Conservation (phyloP, 2,329 filamentous ascomycete species). For the Hysterium pulicare region DNA sequence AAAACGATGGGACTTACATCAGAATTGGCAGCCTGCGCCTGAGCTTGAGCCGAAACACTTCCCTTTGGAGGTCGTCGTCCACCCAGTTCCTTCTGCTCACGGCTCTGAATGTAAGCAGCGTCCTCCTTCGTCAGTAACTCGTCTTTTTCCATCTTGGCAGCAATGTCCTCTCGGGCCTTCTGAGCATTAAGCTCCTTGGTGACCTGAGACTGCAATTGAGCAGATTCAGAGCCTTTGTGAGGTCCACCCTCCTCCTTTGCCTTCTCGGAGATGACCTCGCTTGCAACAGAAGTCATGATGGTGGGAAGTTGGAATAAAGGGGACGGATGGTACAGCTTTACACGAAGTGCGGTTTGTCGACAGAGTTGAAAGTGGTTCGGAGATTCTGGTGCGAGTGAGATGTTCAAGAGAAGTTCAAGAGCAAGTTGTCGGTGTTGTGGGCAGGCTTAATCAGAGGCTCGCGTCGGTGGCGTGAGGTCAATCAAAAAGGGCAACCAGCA, state of each 20-base stretch:
- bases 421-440: too few species aligned
- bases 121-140: not conserved
- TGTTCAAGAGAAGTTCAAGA: too few species aligned
- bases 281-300: conserved; percentile 1
- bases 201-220: conserved; percentile 33
- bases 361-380: too few species aligned
- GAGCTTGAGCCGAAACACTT: not conserved
- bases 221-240: conserved; percentile 26
- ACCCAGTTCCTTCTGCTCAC: not conserved
- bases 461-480: too few species aligned
- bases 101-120: not conserved
- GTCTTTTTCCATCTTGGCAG: not conserved
- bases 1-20: not conserved
- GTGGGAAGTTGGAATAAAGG: too few species aligned
- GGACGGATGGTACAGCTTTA: too few species aligned
- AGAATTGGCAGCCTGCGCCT: not conserved
- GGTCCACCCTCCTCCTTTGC: conserved; percentile 31
- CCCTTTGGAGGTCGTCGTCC: not conserved
- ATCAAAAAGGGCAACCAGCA: too few species aligned
- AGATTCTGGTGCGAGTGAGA: too few species aligned
- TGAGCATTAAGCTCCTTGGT: conserved; percentile 11
- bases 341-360: too few species aligned
- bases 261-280: conserved; percentile 26
- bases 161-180: not conserved
- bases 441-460: too few species aligned